Percentiles rank a stretch among this genome's conserved stretches.
Conservation (phyloP, 163 green algal species). For the Trebouxia gelatinosa region DNA sequence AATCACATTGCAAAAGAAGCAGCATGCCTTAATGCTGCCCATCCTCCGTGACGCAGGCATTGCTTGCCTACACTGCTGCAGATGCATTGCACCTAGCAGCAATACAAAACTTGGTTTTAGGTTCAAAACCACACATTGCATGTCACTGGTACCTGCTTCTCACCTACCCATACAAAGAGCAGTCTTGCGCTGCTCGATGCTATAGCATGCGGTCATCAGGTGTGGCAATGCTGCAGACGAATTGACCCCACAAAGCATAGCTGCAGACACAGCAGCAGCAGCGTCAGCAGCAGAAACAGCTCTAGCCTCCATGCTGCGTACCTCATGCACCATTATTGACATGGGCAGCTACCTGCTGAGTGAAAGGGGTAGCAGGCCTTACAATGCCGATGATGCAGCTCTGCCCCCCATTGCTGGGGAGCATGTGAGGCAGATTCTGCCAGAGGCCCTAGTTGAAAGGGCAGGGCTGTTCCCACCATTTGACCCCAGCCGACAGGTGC, state of each 20-base stretch:
- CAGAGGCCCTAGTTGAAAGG: constrained; percentile 40
- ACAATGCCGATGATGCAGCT: constrained; percentile 11
- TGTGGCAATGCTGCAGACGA: too few species aligned
- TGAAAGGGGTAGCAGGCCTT: not conserved
- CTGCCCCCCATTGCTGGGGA: constrained; percentile 27
- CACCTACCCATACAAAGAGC: too few species aligned
- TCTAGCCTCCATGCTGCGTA: not conserved
- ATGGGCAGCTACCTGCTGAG: constrained; percentile 6
- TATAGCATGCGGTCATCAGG: not conserved
- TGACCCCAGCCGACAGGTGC: constrained; percentile 9
- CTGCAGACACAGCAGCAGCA: too few species aligned
- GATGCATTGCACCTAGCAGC: too few species aligned
- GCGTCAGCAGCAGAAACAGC: not conserved
- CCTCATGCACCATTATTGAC: constrained; percentile 20
- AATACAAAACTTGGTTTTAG: too few species aligned
- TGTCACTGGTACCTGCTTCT: too few species aligned
- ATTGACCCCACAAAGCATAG: too few species aligned
- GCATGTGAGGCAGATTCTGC: constrained; percentile 57
- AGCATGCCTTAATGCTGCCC: too few species aligned
- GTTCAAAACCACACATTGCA: too few species aligned
- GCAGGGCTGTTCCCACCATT: constrained; percentile 48
- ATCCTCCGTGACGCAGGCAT: too few species aligned
- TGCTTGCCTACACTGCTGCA: too few species aligned
- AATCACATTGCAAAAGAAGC: too few species aligned
- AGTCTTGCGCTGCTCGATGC: not conserved